Percentiles rank a stretch among this genome's conserved stretches.
Evolutionary conservation across 2,329 filamentous ascomycete species (phyloP).

Genomic region (Sporothrix pseudoabietina): DNA sequence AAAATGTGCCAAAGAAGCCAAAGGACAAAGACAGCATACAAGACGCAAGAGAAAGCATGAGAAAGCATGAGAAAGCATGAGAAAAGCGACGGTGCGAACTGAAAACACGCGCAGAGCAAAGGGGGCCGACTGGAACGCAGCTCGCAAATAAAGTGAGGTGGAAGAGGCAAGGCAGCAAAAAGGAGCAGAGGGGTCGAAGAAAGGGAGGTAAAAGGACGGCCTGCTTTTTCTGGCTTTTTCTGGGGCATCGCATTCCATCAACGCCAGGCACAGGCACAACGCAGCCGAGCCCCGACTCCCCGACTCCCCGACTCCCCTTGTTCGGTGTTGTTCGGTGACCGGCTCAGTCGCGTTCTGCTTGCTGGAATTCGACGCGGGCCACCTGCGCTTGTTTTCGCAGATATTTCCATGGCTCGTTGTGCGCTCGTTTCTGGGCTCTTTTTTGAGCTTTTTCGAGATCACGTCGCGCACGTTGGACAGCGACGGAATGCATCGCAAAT

Average conservation of each 20-base stretch:
- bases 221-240: background rate
- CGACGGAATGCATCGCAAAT: constrained; percentile 21
- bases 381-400: background rate
- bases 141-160: background rate
- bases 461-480: background rate
- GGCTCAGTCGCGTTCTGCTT: background rate
- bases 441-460: background rate
- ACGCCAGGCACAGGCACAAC: background rate
- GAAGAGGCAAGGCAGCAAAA: background rate
- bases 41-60: background rate
- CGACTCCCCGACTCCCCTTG: background rate
- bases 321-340: background rate
- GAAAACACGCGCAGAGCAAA: constrained; percentile 2
- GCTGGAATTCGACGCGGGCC: background rate
- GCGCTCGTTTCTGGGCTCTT: background rate
- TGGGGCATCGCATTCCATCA: background rate
- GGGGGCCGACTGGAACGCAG: constrained; percentile 16
- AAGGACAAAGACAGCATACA: background rate
- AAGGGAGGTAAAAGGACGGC: constrained; percentile 10
- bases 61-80: background rate
- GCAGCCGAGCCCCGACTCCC: background rate
- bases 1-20: background rate
- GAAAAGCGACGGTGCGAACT: background rate
- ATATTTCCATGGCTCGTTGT: background rate
- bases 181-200: background rate